Conservation (phyloP, 768 basidiomycete species). For the Lanmaoa rubissima region DNA sequence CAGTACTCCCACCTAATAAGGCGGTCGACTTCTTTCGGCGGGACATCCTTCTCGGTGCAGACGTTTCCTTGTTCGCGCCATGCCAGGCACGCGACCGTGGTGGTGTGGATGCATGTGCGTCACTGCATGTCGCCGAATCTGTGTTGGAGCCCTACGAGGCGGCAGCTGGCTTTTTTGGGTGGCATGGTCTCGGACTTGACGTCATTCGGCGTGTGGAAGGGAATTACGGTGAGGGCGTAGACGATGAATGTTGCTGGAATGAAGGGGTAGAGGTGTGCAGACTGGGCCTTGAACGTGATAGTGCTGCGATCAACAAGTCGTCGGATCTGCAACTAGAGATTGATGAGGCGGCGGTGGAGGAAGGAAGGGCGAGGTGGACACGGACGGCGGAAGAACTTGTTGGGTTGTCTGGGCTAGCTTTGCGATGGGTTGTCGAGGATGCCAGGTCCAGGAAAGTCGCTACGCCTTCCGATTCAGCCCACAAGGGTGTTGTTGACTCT, state of each 20-base stretch:
- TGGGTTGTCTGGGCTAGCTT: conserved; percentile 14
- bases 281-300: background rate
- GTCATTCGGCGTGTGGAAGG: background rate
- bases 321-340: conserved; percentile 11
- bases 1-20: conserved; percentile 14
- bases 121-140: conserved; percentile 19
- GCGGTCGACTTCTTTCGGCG: conserved; percentile 29
- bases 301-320: background rate
- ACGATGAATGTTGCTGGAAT: background rate
- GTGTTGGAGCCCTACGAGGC: conserved; percentile 27
- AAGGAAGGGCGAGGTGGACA: conserved; percentile 22
- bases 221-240: background rate
- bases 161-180: conserved; percentile 29
- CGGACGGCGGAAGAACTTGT: conserved; percentile 21
- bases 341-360: conserved; percentile 25
- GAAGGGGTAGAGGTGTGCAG: background rate
- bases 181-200: conserved; percentile 25
- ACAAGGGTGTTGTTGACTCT: background rate
- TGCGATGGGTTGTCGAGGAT: conserved; percentile 2
- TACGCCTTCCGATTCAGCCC: background rate
- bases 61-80: background rate
- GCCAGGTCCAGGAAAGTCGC: background rate
- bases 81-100: background rate
- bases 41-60: conserved; percentile 13
- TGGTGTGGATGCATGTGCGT: background rate